Percentiles rank a stretch among this genome's conserved stretches.
Conservation (phyloP, 1,284 basidiomycete genomes). For the Serendipita sp. region DNA sequence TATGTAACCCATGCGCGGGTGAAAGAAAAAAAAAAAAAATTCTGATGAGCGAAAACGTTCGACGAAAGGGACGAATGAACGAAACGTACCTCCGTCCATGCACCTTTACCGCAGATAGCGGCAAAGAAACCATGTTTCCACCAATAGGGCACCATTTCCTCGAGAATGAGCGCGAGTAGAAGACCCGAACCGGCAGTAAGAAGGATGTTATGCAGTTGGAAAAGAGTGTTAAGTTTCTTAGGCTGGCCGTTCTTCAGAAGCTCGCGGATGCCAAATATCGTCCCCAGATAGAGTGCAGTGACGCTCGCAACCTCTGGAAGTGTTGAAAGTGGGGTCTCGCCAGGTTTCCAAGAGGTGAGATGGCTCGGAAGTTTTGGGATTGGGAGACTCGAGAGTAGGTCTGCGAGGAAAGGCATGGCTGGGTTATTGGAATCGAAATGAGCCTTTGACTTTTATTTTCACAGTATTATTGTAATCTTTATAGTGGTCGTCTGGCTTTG, state of each 20-base stretch:
- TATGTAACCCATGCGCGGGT: conserved; percentile 9
- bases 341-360: conserved; percentile 54
- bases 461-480: not conserved
- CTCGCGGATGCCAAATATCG: conserved; percentile 78
- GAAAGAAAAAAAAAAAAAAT: not conserved
- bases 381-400: conserved; percentile 42
- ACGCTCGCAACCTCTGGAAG: conserved; percentile 53
- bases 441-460: not conserved
- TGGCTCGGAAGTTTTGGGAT: conserved; percentile 38
- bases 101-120: conserved; percentile 35
- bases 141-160: conserved; percentile 36
- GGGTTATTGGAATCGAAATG: not conserved
- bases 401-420: conserved; percentile 33
- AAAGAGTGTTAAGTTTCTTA: conserved; percentile 71
- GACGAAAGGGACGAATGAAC: not conserved
- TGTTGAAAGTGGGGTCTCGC: conserved; percentile 71
- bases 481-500: not conserved
- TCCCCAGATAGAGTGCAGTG: conserved; percentile 68
- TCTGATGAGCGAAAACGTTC: not conserved
- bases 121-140: conserved; percentile 33
- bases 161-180: conserved; percentile 37
- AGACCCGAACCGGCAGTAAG: conserved; percentile 36
- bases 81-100: conserved; percentile 31
- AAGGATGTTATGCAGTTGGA: conserved; percentile 60
- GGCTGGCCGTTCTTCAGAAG: conserved; percentile 70